phyloP scores from a whole-genome alignment of 352 stramenopile genomes.

The Phytophthora colocasiae region DNA sequence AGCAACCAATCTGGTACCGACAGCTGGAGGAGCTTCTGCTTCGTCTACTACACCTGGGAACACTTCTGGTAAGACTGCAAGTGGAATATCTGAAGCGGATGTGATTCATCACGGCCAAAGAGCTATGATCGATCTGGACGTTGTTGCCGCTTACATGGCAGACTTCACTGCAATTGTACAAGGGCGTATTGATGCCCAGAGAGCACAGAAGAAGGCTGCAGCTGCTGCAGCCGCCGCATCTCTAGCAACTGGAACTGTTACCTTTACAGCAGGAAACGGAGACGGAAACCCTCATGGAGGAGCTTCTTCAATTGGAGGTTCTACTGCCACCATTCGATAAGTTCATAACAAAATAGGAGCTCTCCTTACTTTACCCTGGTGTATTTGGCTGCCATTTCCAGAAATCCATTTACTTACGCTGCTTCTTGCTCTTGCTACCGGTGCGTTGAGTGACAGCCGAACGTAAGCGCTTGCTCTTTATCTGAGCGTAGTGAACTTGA shows the following conservation, averaged over 20 bases:
- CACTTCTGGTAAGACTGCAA: slow-evolving; percentile 26
- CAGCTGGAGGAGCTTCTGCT: slow-evolving; percentile 1
- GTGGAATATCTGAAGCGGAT: slow-evolving; percentile 78
- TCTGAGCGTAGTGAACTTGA: slow-evolving; percentile 95
- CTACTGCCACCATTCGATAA: slow-evolving; percentile 35
- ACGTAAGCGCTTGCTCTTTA: slow-evolving; percentile 89
- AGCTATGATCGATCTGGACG: slow-evolving; percentile 91
- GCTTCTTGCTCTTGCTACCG: slow-evolving; percentile 23
- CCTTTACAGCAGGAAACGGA: slow-evolving; percentile 16
- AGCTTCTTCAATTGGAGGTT: slow-evolving; percentile 21
- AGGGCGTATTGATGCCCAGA: slow-evolving; percentile 69
- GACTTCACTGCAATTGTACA: slow-evolving; percentile 92
- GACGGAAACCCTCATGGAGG: slow-evolving; percentile 22
- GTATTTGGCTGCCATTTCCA: background rate
- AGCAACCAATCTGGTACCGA: slow-evolving; percentile 34
- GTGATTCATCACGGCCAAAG: slow-evolving; percentile 87
- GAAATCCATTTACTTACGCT: slow-evolving; percentile 11
- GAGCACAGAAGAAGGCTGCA: slow-evolving; percentile 73
- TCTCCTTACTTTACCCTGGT: too few relatives aligned
- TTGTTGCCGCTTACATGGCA: slow-evolving; percentile 94
- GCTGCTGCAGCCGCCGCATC: slow-evolving; percentile 33
- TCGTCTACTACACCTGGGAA: slow-evolving; percentile 18
- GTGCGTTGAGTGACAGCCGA: slow-evolving; percentile 70
- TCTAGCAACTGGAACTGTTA: slow-evolving; percentile 19
- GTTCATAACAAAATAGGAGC: background rate